These are phyloP conservation scores for Ogataea paradorogensis DNA, from an alignment of 805 yeast species.

Conservation along the genomic window DNA sequence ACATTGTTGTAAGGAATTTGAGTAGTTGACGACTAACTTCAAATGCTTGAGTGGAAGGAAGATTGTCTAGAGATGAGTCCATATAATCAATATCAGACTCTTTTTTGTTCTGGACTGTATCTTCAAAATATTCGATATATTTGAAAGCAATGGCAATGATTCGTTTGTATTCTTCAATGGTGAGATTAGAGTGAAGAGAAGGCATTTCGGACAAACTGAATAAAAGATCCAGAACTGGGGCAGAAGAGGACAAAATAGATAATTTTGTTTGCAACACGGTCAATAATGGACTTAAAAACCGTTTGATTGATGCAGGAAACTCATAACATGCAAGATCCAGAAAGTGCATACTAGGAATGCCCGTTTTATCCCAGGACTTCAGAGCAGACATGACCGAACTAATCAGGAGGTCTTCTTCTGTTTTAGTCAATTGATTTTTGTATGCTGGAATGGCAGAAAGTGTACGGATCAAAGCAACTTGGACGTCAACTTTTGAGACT, in stretches of 20 bases:
- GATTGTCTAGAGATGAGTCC: constrained; percentile 50
- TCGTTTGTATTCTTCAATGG: constrained; percentile 71
- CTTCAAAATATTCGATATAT: constrained; percentile 69
- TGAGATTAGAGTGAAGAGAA: constrained; percentile 63
- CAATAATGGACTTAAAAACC: constrained; percentile 63
- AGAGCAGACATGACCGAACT: constrained; percentile 58
- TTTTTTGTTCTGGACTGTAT: constrained; percentile 29
- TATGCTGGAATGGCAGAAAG: constrained; percentile 63
- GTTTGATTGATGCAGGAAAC: constrained; percentile 68
- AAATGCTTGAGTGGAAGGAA: constrained; percentile 48
- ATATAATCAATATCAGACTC: constrained; percentile 35
- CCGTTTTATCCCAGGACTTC: constrained; percentile 75
- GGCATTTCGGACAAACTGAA: constrained; percentile 66
- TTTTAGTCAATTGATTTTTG: constrained; percentile 48
- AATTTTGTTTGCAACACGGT: constrained; percentile 74
- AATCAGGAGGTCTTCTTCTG: constrained; percentile 62
- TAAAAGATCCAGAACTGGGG: constrained; percentile 75
- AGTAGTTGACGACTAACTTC: constrained; percentile 51
- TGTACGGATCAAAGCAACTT: constrained; percentile 61
- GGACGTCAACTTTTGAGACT: constrained; percentile 57
- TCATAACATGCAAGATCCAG: constrained; percentile 79
- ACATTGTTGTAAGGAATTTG: constrained; percentile 58
- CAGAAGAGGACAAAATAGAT: constrained; percentile 63
- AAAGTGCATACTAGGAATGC: constrained; percentile 73
- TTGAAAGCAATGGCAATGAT: constrained; percentile 83